These are phyloP conservation scores for Fusarium poae DNA, from an alignment of 2,329 filamentous ascomycete species.

Conservation along the genomic window DNA sequence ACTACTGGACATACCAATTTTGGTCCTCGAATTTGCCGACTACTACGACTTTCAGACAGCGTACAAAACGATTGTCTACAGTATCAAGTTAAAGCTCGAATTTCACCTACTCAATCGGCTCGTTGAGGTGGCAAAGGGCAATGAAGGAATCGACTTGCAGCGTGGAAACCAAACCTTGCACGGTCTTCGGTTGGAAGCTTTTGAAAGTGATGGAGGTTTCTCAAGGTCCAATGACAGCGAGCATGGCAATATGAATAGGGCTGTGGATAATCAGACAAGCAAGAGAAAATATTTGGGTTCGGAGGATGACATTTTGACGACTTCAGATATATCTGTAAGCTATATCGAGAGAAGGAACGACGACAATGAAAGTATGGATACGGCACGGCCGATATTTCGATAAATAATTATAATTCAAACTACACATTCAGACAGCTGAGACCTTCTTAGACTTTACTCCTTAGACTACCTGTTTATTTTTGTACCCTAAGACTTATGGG, in stretches of 20 bases:
- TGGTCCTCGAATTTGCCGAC: slow-evolving; percentile 57
- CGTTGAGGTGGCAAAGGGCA: slow-evolving; percentile 19
- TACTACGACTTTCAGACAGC: slow-evolving; percentile 46
- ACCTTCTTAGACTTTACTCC: no score
- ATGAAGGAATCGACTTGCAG: neutral
- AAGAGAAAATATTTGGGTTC: neutral
- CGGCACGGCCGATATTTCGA: neutral
- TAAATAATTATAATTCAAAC: neutral
- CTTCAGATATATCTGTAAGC: slow-evolving; percentile 12
- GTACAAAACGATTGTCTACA: slow-evolving; percentile 51
- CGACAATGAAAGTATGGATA: neutral
- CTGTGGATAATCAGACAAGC: neutral
- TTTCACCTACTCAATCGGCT: slow-evolving; percentile 53
- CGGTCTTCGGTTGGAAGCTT: slow-evolving; percentile 3
- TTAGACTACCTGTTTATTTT: no score
- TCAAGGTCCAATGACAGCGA: neutral
- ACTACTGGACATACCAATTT: slow-evolving; percentile 53
- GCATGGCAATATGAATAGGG: fast-evolving
- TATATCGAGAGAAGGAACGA: slow-evolving; percentile 15
- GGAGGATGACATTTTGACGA: slow-evolving; percentile 3
- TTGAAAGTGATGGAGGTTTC: neutral
- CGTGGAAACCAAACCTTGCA: neutral
- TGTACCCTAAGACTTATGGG: no score
- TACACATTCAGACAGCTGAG: fast-evolving
- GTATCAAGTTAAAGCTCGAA: slow-evolving; percentile 55